phyloP scores from a whole-genome alignment of 495 filamentous ascomycete genomes.

The Tuber aestivum region DNA sequence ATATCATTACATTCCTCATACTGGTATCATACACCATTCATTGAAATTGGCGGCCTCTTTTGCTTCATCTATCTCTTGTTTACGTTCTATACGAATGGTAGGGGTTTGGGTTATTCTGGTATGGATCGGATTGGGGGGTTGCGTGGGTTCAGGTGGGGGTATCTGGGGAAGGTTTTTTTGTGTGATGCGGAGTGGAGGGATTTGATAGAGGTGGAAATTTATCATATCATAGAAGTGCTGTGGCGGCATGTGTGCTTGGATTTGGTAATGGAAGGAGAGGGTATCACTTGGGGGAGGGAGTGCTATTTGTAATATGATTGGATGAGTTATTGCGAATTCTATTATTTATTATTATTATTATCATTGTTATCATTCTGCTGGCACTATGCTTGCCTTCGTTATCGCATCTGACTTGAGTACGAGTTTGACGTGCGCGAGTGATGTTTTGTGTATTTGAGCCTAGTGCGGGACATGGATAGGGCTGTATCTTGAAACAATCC shows the following conservation, averaged over 20 bases:
- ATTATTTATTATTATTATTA: too few relatives aligned
- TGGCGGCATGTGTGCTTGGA: not conserved
- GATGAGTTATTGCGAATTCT: not conserved
- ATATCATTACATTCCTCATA: slow-evolving; percentile 17
- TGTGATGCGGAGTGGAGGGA: not conserved
- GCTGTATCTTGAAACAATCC: not conserved
- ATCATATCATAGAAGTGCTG: not conserved
- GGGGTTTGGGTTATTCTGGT: not conserved
- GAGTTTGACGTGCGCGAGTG: not conserved
- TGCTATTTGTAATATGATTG: not conserved
- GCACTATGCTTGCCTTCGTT: not conserved
- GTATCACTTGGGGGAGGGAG: not conserved
- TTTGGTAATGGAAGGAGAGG: not conserved
- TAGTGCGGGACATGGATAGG: not conserved
- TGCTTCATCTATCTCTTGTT: slow-evolving; percentile 19
- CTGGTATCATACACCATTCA: slow-evolving; percentile 9
- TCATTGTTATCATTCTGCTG: not conserved
- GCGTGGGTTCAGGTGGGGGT: not conserved
- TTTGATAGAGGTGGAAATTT: not conserved
- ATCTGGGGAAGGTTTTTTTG: not conserved
- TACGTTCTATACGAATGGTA: slow-evolving; percentile 7
- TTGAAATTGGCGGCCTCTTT: slow-evolving; percentile 23
- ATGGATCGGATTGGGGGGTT: not conserved
- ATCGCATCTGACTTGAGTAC: not conserved
- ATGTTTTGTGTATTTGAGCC: not conserved